A percentile compares a stretch with the other conserved stretches of the same genome.
phyloP scores from a whole-genome alignment of 2,329 filamentous ascomycete genomes.

The Pseudocercospora macadamiae region DNA sequence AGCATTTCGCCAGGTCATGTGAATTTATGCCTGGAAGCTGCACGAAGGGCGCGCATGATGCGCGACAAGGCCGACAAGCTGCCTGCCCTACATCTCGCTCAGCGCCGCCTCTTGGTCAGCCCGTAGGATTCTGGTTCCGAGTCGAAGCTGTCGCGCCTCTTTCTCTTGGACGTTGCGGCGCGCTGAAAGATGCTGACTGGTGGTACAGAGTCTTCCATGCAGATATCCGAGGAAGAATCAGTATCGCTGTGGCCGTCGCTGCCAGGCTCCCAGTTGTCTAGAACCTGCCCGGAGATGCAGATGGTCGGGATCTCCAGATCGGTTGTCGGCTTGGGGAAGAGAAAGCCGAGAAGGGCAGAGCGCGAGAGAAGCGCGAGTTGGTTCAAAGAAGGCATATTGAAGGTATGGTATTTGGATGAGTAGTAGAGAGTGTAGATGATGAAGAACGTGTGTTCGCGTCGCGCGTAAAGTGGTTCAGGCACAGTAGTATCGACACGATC shows the following conservation, averaged over 20 bases:
- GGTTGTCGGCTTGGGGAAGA: not conserved
- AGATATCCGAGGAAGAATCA: not conserved
- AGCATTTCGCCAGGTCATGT: not conserved
- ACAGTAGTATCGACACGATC: not conserved
- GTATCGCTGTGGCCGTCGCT: not conserved
- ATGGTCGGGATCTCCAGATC: slow-evolving; percentile 3
- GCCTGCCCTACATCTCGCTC: not conserved
- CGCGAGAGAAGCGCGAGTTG: slow-evolving; percentile 3
- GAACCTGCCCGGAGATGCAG: not conserved
- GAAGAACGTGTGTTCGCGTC: not conserved
- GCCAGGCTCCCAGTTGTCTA: not conserved
- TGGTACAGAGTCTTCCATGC: not conserved
- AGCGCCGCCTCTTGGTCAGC: slow-evolving; percentile 2
- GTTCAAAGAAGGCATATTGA: not conserved
- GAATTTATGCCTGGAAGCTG: not conserved
- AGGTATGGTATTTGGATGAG: not conserved
- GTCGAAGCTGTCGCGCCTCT: not conserved
- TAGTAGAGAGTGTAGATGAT: not conserved
- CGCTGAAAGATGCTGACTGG: not conserved
- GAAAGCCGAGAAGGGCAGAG: not conserved
- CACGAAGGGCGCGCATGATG: not conserved
- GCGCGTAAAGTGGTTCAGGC: not conserved
- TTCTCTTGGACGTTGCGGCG: not conserved
- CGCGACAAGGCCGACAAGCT: not conserved
- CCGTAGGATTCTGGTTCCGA: not conserved